Evolutionary conservation across 352 stramenopile genomes (phyloP), one percentile per base, ranked within the genome.

Genomic region (Blastocystis sp.): DNA sequence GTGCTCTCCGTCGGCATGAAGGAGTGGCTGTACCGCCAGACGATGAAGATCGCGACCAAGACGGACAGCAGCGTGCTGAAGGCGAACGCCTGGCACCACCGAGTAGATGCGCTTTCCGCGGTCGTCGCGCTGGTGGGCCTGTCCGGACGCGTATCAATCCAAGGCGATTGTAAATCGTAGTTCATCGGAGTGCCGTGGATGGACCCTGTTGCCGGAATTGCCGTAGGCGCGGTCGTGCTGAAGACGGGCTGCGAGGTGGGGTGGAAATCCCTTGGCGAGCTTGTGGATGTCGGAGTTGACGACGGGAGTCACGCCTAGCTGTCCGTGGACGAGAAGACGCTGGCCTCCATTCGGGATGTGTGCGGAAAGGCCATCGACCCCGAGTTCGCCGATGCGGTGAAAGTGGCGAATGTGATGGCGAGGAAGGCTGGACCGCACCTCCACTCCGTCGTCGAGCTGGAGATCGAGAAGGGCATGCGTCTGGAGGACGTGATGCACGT

Each of bases 31-130:
- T 88, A 76, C 59, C 78, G 66, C 41, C 17, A 28, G 40, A 88
- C 78, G 14, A 79, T 79, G 78, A 88, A 79, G 48, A 67, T 88
- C 17, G 45, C 64, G 21, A 14, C 23, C 19, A 88, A 88, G 43
- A 79, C 67, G 10, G 67, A 88, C 60, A 88, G 78, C 60, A 65
- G 64, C 41, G 78, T 88, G 21, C 60, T 88, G 21, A 76, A 88
- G 64, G 78, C 78, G 40, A 88, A 88, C 48, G 78, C 78, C 2
- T 88, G 78, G 78, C 78, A 88, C 34, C 78, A 88, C 38, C 64
- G 78, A 62, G 67, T 79, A 11, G 78, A 88, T 78, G 78, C 78
- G 38, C 78, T 88, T 41, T 65, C 78, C n/a, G 64, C 78, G 1
- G 34, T 88, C 3, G 67, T 88, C 2, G 78, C 78, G 0, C 45